These are phyloP conservation scores for Asterella californica DNA, from an alignment of 225 moss, liverwort and hornwort species.

Conservation along the genomic window DNA sequence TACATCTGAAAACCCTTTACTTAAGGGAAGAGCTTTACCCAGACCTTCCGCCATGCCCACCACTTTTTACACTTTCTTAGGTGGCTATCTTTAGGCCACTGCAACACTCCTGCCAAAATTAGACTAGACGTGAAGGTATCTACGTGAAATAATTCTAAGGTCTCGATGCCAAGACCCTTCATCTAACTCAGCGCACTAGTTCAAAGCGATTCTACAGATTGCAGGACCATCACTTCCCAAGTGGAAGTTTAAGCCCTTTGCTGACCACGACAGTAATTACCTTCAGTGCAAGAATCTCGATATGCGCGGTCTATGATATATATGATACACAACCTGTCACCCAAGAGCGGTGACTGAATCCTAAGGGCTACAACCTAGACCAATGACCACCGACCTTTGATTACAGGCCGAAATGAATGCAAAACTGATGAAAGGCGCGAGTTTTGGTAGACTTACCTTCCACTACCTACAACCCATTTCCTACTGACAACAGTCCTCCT, in stretches of 20 bases:
- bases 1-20: constrained; percentile 11
- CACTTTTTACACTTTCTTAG: constrained; percentile 6
- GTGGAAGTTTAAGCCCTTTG: constrained; percentile 4
- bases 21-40: background rate
- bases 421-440: constrained; percentile 1
- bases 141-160: background rate
- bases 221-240: constrained; percentile 7
- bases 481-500: background rate
- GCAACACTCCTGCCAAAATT: constrained; percentile 11
- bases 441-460: background rate
- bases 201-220: background rate
- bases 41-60: constrained; percentile 2
- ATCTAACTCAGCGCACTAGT: constrained; percentile 10
- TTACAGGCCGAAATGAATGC: background rate
- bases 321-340: constrained; percentile 24
- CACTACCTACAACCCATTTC: background rate
- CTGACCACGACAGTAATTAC: background rate
- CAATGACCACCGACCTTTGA: background rate
- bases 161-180: constrained; percentile 7
- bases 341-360: constrained; percentile 3
- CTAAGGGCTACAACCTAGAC: background rate
- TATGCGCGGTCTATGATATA: constrained; percentile 17
- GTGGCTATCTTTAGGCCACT: constrained; percentile 4
- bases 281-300: constrained; percentile 12
- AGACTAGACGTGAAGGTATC: background rate